Evolutionary conservation across 768 basidiomycete genomes (phyloP), one percentile per base, ranked within the genome.

Genomic region (Thelephora ganbajun): DNA sequence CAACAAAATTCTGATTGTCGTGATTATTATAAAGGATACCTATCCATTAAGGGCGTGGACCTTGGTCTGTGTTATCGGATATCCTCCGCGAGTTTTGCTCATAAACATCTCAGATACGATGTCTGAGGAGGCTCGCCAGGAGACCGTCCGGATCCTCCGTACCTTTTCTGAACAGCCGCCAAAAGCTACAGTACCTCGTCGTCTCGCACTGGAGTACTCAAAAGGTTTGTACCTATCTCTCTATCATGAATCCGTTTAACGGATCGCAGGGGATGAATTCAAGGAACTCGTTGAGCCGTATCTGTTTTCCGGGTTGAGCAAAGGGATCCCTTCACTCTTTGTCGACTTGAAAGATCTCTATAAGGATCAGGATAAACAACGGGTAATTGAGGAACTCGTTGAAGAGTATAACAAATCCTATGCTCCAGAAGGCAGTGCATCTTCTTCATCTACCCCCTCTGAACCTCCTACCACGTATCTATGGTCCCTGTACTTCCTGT

Each of bases 401-500:
- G 77, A 85, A 58, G 66, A 69, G 4, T 61, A 72, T 26, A 66
- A 68, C n/a, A 54, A 57, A 42, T 50, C 55, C 18, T 62, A 68
- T 37, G 58, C 63, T 11, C 57, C 66, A 39, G 58, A 69, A 34
- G 69, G 67, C 45, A 59, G 62, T 22, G 53, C 59, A 3, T 41
- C 39, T 41, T 41, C 39, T 6, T 41, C 39, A 41, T 11, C 50
- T 5, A 43, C 45, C 33, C 43, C 51, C 6, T 46, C 49, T 14
- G 50, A 34, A 26, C 16, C 49, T 16, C 92, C 94, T 1, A 80
- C 89, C 3, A 80, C 77, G 13, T 85, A 94, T 56, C 74, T 98
- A 11, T 99, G 96, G 96, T 81, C 85, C 9, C 76, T 97, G 35
- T 98, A 94, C 67, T 96, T 86, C 71, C 80, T 98, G 44, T 82